Evolutionary conservation across 225 moss, liverwort and hornwort genomes (phyloP), one percentile per base, ranked within the genome.

Genomic region (Sphagnum tenellum): DNA sequence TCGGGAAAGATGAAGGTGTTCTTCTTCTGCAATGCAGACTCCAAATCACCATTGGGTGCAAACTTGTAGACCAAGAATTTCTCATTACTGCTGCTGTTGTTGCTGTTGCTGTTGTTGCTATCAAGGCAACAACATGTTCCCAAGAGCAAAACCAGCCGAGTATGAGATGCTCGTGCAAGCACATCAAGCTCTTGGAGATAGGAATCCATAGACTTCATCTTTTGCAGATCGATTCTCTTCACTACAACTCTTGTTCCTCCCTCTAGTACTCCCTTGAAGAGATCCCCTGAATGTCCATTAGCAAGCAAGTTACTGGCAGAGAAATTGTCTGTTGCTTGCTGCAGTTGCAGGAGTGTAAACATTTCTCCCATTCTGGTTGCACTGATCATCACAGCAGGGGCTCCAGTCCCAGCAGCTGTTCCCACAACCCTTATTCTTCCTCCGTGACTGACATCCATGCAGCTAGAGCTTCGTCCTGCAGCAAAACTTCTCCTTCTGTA

Each of bases 121-220:
- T 29, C 29, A 29, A 29, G 1, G 29, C 29, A 29, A 29, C 29
- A 29, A 66, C 91, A 94, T 47, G 91, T 87, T 0, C 91, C 94
- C 1, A 94, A 68, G 13, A 94, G 63, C 55, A 89, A 72, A 48
- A 91, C 87, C 1, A 94, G 60, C 45, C 91, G 56, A 2, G 89
- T 75, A 10, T 94, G 91, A 3, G 80, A 80, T 0, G 89, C 90
- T 10, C 87, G 70, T 4, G 89, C 91, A 57, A 91, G 73, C 44
- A 94, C 94, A 48, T 94, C 94, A 9, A 94, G 77, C 82, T 91
- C 94, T 44, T 87, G 89, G 3, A 94, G 78, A 50, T 94, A 91
- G 5, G 91, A 87, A 69, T 94, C 91, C 79, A 87, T 91, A 29
- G 29, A 29, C 62, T 74, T 73, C 12, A 91, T 89, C 70, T 89